Evolutionary conservation across 1,139 yeast species (phyloP), one percentile per base, ranked within the genome.

Genomic region (Taphrina communis): DNA sequence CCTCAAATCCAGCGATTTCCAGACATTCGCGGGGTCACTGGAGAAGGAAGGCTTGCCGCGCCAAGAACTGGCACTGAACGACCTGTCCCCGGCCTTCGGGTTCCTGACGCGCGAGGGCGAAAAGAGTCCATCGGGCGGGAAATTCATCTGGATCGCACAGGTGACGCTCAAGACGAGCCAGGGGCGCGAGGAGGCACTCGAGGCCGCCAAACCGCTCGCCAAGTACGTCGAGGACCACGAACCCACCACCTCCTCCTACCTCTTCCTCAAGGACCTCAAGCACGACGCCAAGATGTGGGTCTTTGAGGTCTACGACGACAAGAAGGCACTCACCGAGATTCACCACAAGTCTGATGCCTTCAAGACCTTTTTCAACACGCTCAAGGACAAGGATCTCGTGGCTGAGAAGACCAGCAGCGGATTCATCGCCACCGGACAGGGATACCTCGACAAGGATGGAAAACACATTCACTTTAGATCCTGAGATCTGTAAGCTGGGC

Each of bases 311-410:
- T 65, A 65, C 44, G 63, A 65, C 46, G 36, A 39, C 31, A 50
- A 41, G 38, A 55, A 36, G 14, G 68, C 68, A 21, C 52, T 65
- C 51, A 55, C 53, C 6, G 68, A 57, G n/a, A 50, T 51, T 31
- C 68, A 65, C 36, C 63, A 57, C 61, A 63, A 63, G 51, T 63
- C 67, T 14, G 61, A 53, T 35, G 61, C 60, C 12, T 63, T 63
- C 55, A 55, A 36, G 56, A 35, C 11, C 36, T 63, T 63, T 19
- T 39, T 38, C 44, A 38, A 31, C 7, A 14, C 31, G 11, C 39
- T 58, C 52, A 36, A 36, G 31, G 56, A 35, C 9, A 46, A 46
- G 19, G 60, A 35, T 19, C 38, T 44, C 21, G 67, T 63, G 11
- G 52, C 39, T 17, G 51, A 41, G 19, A 63, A 55, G 48, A 39